These are phyloP conservation scores for Phialocephala sp. DNA, from an alignment of 2,329 filamentous ascomycete genomes.

Conservation along the genomic window DNA sequence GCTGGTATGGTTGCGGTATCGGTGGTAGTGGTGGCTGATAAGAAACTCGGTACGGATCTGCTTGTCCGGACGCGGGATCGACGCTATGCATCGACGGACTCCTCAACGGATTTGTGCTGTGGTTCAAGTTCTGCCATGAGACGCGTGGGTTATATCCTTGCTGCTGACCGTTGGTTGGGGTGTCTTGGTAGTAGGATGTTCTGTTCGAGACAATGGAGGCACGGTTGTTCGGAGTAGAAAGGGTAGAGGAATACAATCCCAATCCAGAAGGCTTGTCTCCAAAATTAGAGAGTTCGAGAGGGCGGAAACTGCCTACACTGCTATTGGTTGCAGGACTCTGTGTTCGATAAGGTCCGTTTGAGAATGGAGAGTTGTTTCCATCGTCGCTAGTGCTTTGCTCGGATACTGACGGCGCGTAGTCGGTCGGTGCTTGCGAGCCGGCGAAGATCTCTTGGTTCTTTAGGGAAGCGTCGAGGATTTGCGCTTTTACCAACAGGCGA, in stretches of 20 bases:
- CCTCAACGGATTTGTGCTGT: background rate
- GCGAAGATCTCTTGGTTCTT: constrained; percentile 27
- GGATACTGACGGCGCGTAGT: constrained; percentile 10
- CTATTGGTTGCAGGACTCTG: constrained; percentile 1
- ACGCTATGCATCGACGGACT: constrained; percentile 3
- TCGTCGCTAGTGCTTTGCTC: constrained; percentile 15
- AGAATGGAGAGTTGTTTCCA: background rate
- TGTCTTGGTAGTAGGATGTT: background rate
- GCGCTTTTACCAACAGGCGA: constrained; percentile 59
- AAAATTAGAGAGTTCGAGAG: constrained; percentile 3
- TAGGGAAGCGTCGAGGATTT: constrained; percentile 38
- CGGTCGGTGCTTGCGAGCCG: constrained; percentile 14
- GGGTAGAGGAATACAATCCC: background rate
- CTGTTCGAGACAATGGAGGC: background rate
- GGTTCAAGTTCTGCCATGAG: constrained; percentile 6
- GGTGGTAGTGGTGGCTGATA: background rate
- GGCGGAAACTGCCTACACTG: constrained; percentile 3
- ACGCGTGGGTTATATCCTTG: constrained; percentile 3
- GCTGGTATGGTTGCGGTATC: background rate
- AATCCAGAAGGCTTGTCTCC: background rate
- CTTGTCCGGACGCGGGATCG: background rate
- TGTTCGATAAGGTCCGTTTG: constrained; percentile 2
- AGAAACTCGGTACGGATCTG: background rate
- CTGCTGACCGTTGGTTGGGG: background rate
- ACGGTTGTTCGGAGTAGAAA: background rate